Evolutionary conservation across 129 eudicot species (phyloP).

Genomic region (Lactuca saligna): DNA sequence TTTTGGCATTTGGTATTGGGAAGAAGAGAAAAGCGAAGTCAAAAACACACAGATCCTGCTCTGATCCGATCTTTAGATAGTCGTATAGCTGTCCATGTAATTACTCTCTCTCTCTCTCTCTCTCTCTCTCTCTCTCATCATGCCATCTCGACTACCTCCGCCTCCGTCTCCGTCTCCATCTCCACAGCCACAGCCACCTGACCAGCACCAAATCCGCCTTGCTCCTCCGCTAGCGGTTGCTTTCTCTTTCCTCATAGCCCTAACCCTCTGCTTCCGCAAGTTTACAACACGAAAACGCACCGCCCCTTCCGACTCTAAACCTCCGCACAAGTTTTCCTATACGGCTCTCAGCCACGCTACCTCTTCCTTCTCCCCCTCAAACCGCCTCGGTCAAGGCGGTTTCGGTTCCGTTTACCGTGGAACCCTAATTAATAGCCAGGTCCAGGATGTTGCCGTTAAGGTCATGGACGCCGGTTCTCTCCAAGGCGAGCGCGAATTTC

Average conservation of each 20-base stretch:
- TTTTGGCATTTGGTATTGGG: constrained; percentile 15
- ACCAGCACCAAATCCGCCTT: constrained; percentile 23
- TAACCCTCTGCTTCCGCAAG: constrained; percentile 70
- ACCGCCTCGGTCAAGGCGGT: constrained; percentile 92
- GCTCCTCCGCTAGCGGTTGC: constrained; percentile 47
- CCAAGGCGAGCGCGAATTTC: constrained; percentile 95
- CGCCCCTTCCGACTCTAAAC: constrained; percentile 52
- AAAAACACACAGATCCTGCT: constrained; percentile 29
- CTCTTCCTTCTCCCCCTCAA: constrained; percentile 57
- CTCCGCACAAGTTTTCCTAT: constrained; percentile 74
- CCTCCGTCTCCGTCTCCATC: constrained; percentile 24
- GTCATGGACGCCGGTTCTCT: constrained; percentile 87
- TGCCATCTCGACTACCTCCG: constrained; percentile 67
- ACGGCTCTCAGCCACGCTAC: constrained; percentile 82
- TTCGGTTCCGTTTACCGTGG: constrained; percentile 85
- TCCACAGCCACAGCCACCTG: constrained; percentile 37
- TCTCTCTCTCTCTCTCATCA: constrained; percentile 19
- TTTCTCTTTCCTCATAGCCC: constrained; percentile 55
- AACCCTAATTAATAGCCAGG: constrained; percentile 39
- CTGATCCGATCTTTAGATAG: constrained; percentile 20
- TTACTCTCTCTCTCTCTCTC: constrained; percentile 9
- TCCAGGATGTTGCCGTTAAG: constrained; percentile 65
- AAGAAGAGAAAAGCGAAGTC: constrained; percentile 17
- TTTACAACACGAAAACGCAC: constrained; percentile 62
- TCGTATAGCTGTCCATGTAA: constrained; percentile 21